Conservation (phyloP, 768 basidiomycete species). For the Naganishia onofrii region DNA sequence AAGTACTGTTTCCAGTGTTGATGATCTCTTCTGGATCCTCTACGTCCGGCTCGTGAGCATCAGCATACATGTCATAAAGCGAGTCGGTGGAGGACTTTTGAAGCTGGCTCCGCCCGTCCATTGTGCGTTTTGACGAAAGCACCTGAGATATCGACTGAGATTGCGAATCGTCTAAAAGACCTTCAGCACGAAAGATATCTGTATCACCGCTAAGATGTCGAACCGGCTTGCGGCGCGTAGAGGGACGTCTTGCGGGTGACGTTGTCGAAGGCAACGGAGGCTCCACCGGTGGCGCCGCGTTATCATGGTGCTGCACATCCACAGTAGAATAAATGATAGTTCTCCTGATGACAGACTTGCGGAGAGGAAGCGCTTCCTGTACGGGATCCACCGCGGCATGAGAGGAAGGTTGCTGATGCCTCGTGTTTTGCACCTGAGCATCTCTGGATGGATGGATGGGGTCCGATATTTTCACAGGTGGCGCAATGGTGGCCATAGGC, state of each 20-base stretch:
- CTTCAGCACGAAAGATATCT: constrained; percentile 10
- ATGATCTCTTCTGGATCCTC: constrained; percentile 12
- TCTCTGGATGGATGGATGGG: neutral
- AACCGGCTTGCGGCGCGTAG: constrained; percentile 20
- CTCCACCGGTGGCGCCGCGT: neutral
- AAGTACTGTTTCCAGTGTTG: neutral
- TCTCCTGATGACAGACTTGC: constrained; percentile 5
- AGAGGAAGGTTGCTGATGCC: neutral
- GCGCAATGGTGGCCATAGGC: neutral
- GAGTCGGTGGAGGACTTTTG: constrained; percentile 9
- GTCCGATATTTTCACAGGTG: neutral
- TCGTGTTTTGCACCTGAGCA: neutral
- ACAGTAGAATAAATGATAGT: constrained; percentile 14
- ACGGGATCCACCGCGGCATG: neutral
- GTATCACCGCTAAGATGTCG: constrained; percentile 18
- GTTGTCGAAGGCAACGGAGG: neutral
- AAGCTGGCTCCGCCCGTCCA: neutral
- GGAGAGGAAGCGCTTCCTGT: neutral
- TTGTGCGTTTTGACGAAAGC: neutral
- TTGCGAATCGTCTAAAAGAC: neutral
- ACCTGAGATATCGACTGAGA: constrained; percentile 21
- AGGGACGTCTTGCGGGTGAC: constrained; percentile 11
- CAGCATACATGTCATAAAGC: constrained; percentile 24
- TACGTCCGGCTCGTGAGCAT: neutral
- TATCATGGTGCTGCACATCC: neutral